Base-by-base conservation (phyloP, 306 rosid species). In the Corylus americana region DNA sequence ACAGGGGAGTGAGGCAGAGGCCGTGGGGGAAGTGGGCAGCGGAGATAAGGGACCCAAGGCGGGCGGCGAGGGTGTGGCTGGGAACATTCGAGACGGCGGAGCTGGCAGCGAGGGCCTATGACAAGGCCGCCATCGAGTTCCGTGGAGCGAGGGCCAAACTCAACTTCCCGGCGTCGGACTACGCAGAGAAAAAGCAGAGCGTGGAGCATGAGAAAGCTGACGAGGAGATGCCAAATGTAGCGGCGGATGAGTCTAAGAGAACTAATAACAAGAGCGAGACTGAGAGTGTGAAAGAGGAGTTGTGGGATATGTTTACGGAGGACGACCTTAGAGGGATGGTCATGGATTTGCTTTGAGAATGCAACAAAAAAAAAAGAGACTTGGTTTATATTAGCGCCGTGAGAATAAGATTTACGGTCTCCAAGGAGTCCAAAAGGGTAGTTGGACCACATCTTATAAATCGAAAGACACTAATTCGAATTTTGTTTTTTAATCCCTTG, bases 1-100 rank as follows among this genome's bases (percentile, higher is more conserved):
- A 83, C 85, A 82, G 89, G 67, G 95, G 95, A 55, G 95, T 89
- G 78, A 76, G 92, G 64, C 89, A 82, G 81, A 87, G 91, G 80
- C 90, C 90, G 1, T 83, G 92, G 91, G 92, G 95, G 17, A 91
- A 88, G 53, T 91, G 92, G 92, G 92, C 88, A 7, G 90, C 90
- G 1, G 95, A 89, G 85, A 91, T 87, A 27, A 59, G 90, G 25
- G 91, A 89, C 73, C 95, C 93, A 0, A 37, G 49, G 12, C 55
- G 78, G 7, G 87, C 88, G 0, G 51, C 72, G 0, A 79, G 91
- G 13, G 89, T 89, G 22, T 91, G 93, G 96, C 84, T 89, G 0
- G 88, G 92, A 31, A 88, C 94, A 0, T 90, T 90, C 67, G 76
- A 80, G 62, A 87, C 89, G 42, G 90, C 67, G 35, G 88, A 88